These are phyloP conservation scores for Chaetomium globosum DNA, from an alignment of 2,329 filamentous ascomycete species.

Conservation along the genomic window DNA sequence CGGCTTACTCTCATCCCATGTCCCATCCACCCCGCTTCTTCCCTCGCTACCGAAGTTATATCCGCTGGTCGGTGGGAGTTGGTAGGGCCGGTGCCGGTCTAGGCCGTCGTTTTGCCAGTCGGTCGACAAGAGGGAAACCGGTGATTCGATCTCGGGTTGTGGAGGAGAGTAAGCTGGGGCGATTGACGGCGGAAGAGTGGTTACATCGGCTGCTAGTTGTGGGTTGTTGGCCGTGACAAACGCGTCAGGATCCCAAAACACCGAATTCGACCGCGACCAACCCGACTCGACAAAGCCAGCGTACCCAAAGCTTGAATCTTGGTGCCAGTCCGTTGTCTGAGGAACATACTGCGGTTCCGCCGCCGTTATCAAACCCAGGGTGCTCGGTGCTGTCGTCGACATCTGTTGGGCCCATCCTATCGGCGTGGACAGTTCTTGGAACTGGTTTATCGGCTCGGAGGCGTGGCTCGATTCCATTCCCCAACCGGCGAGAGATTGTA, in stretches of 20 bases:
- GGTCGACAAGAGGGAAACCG: not conserved
- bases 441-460: not conserved
- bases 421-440: not conserved
- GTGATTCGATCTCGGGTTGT: not conserved
- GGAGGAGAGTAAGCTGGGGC: not conserved
- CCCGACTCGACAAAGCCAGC: not conserved
- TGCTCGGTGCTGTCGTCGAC: not conserved
- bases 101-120: not conserved
- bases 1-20: not conserved
- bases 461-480: not conserved
- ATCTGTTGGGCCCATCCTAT: conserved; percentile 8
- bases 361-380: not conserved
- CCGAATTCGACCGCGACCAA: conserved; percentile 1
- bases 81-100: not conserved
- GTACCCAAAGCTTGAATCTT: not conserved
- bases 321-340: not conserved
- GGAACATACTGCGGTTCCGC: not conserved
- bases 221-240: not conserved
- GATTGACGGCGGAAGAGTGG: not conserved
- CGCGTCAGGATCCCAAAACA: not conserved
- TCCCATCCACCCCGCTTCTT: not conserved
- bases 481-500: not conserved
- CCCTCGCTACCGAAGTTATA: not conserved
- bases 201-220: not conserved
- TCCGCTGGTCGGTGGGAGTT: not conserved